Percentiles rank a stretch among this genome's conserved stretches.
Conservation (phyloP, 139 green algal genomes). For the Diplosphaera chodatii region DNA sequence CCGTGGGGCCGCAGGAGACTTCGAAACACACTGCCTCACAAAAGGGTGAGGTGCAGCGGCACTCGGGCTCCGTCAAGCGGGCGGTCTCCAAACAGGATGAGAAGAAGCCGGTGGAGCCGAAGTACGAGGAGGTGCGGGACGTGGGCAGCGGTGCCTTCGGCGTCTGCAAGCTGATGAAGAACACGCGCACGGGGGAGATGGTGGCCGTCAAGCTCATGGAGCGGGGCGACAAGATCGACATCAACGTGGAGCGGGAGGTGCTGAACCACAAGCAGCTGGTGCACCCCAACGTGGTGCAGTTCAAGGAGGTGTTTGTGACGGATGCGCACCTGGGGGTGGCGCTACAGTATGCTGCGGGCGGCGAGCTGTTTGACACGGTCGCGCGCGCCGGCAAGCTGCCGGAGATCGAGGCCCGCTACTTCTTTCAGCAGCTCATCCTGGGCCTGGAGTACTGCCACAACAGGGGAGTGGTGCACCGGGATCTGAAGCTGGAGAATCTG, state of each 20-base stretch:
- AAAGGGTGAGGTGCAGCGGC: too few species aligned
- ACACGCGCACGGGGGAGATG: slow-evolving; percentile 11
- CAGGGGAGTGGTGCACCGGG: slow-evolving; percentile 43
- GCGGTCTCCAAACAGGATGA: too few species aligned
- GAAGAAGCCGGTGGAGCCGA: too few species aligned
- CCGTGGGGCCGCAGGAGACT: too few species aligned
- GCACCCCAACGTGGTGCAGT: slow-evolving; percentile 13
- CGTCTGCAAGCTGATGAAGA: slow-evolving; percentile 17
- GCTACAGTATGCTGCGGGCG: slow-evolving; percentile 1
- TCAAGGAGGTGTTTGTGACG: slow-evolving; percentile 14
- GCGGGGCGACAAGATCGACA: slow-evolving; percentile 27
- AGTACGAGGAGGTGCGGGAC: slow-evolving; percentile 1
- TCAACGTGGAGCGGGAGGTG: slow-evolving; percentile 17
- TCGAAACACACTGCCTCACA: too few species aligned
- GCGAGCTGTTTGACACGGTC: slow-evolving; percentile 5
- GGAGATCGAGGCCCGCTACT: neutral
- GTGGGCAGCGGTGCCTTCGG: slow-evolving; percentile 7
- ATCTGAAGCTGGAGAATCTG: slow-evolving; percentile 37
- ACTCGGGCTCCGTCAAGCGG: too few species aligned
- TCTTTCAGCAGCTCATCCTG: slow-evolving; percentile 17
- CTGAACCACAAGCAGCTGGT: slow-evolving; percentile 15
- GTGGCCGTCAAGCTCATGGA: slow-evolving; percentile 38
- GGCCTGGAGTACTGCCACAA: slow-evolving; percentile 22
- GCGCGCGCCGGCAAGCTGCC: neutral
- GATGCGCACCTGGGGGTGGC: neutral